phyloP scores from a whole-genome alignment of 441 rosid genomes.

The Pelargonium citronellum region DNA sequence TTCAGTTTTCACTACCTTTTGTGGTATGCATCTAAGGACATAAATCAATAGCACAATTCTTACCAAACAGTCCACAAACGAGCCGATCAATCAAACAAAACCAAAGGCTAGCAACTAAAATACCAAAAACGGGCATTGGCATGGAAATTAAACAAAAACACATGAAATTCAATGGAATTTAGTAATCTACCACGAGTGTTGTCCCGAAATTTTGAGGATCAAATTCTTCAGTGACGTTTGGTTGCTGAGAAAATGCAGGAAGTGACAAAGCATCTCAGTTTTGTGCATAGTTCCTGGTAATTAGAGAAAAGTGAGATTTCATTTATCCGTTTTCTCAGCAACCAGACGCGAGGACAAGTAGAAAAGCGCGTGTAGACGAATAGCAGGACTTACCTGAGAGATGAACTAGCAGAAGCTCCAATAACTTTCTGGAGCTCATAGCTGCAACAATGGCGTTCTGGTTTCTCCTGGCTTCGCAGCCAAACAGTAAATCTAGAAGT shows the following conservation, averaged over 20 bases:
- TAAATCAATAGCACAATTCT: neutral
- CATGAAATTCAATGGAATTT: neutral
- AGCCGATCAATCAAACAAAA: conserved; percentile 2
- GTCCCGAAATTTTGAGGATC: neutral
- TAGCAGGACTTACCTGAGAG: conserved; percentile 2
- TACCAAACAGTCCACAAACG: neutral
- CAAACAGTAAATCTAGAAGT: neutral
- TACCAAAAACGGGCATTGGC: neutral
- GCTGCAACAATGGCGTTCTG: neutral
- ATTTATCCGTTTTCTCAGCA: neutral
- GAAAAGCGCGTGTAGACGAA: neutral
- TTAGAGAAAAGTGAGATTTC: neutral
- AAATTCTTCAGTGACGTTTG: neutral
- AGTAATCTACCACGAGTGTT: too few species aligned
- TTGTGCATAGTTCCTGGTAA: neutral
- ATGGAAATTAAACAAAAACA: too few species aligned
- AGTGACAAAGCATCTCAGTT: neutral
- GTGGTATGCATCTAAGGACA: neutral
- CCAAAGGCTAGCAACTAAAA: neutral
- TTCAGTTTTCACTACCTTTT: neutral
- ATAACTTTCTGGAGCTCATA: neutral
- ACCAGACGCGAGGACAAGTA: conserved; percentile 7
- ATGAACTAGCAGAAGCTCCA: conserved; percentile 1
- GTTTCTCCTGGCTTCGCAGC: neutral
- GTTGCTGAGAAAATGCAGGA: neutral